Evolutionary conservation across 2,329 filamentous ascomycete genomes (phyloP).

Genomic region (Ophiostoma montium): DNA sequence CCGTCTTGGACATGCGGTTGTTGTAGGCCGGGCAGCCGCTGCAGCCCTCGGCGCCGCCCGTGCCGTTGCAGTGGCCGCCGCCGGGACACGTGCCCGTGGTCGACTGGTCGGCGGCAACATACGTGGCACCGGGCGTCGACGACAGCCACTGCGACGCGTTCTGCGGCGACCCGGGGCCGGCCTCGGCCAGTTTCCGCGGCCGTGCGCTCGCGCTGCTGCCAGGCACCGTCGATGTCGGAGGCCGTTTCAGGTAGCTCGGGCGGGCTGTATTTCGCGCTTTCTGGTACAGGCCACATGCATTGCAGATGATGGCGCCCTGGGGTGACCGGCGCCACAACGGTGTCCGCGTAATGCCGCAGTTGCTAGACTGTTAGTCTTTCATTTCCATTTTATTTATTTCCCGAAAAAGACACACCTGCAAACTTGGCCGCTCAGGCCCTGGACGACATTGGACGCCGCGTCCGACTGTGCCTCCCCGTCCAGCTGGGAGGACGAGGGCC

Average conservation of each 20-base stretch:
- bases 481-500: conserved; percentile 4
- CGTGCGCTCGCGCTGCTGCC: conserved; percentile 15
- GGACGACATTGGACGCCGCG: conserved; percentile 9
- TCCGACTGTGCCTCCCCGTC: conserved; percentile 13
- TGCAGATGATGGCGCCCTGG: conserved; percentile 88
- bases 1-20: conserved; percentile 83
- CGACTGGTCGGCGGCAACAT: conserved; percentile 62
- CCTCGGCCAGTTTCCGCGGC: conserved; percentile 28
- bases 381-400: too few relatives aligned
- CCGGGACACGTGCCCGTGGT: conserved; percentile 84
- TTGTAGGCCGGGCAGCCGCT: conserved; percentile 95
- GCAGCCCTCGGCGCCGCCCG: conserved; percentile 86
- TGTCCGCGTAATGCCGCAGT: conserved; percentile 87
- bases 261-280: conserved; percentile 87
- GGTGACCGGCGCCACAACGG: conserved; percentile 91
- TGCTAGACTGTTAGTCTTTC: conserved; percentile 41
- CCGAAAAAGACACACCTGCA: conserved; percentile 49
- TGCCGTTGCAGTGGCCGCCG: conserved; percentile 89
- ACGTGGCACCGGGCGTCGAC: conserved; percentile 44
- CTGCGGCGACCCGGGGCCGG: conserved; percentile 24
- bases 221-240: conserved; percentile 34
- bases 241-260: conserved; percentile 79
- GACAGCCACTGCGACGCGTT: conserved; percentile 26
- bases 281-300: conserved; percentile 87
- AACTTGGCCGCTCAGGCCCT: conserved; percentile 43